phyloP scores from a whole-genome alignment of 2,329 filamentous ascomycete species.

The Xylariaceae sp. region DNA sequence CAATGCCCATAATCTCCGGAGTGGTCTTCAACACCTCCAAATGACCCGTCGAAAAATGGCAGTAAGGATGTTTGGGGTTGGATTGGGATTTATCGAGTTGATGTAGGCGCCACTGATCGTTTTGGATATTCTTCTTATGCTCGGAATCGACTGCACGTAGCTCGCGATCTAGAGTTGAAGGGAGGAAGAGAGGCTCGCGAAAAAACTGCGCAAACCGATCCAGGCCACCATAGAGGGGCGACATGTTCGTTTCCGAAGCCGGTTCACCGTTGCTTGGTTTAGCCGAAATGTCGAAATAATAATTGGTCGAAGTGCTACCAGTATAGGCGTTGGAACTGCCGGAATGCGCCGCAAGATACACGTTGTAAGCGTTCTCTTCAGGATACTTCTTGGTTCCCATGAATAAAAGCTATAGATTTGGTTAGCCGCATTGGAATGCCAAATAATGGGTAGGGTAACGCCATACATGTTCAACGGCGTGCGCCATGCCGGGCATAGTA shows the following conservation, averaged over 20 bases:
- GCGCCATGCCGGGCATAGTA: slow-evolving; percentile 90
- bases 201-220: slow-evolving; percentile 96
- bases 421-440: slow-evolving; percentile 11
- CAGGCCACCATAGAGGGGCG: slow-evolving; percentile 70
- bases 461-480: slow-evolving; percentile 82
- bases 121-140: slow-evolving; percentile 96
- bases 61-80: slow-evolving; percentile 81
- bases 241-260: slow-evolving; percentile 52
- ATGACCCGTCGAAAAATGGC: slow-evolving; percentile 89
- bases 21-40: slow-evolving; percentile 79
- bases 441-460: neutral
- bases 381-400: slow-evolving; percentile 99
- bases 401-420: slow-evolving; percentile 68
- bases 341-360: slow-evolving; percentile 85
- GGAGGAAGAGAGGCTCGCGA: slow-evolving; percentile 78
- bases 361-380: slow-evolving; percentile 89
- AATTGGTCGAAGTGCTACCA: slow-evolving; percentile 89
- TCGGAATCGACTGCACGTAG: slow-evolving; percentile 88
- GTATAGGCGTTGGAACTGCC: slow-evolving; percentile 96
- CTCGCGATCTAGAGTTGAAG: slow-evolving; percentile 80
- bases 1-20: slow-evolving; percentile 73
- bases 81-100: slow-evolving; percentile 87
- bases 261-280: slow-evolving; percentile 62
- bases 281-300: slow-evolving; percentile 92
- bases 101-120: slow-evolving; percentile 79